Conservation (phyloP, 73 alveolate species). For the Uronychia setigera region DNA sequence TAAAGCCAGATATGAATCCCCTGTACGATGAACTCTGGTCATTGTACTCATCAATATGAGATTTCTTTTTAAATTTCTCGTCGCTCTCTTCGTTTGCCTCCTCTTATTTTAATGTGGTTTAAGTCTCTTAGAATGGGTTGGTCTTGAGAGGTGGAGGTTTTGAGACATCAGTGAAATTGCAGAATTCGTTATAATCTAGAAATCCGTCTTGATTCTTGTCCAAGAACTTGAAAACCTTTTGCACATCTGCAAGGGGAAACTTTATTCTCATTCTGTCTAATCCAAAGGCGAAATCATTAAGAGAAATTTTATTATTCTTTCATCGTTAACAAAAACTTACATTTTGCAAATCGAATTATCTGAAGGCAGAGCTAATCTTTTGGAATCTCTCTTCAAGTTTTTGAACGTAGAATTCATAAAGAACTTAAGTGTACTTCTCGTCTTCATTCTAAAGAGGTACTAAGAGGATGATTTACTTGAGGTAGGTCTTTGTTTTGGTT, state of each 20-base stretch:
- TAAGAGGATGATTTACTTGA: too few species aligned
- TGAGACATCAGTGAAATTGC: constrained; percentile 44
- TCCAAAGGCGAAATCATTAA: constrained; percentile 39
- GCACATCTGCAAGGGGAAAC: constrained; percentile 11
- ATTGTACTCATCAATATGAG: background rate
- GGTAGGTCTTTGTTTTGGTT: too few species aligned
- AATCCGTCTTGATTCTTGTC: constrained; percentile 41
- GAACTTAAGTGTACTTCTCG: background rate
- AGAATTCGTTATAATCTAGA: constrained; percentile 33
- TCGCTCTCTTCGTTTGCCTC: too few species aligned
- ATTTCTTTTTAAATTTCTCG: background rate
- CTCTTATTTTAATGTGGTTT: too few species aligned
- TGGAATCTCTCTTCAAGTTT: background rate
- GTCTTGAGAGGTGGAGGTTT: too few species aligned
- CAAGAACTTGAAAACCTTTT: constrained; percentile 7
- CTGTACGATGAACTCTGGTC: background rate
- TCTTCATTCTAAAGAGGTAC: background rate
- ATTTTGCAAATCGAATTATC: constrained; percentile 15
- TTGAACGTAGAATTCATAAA: background rate
- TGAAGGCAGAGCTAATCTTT: constrained; percentile 16
- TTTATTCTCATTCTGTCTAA: constrained; percentile 15
- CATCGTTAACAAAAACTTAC: background rate
- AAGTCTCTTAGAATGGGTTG: too few species aligned
- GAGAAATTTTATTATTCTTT: constrained; percentile 25
- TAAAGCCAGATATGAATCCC: background rate